phyloP scores from a whole-genome alignment of 441 rosid species.

The Populus hybrid region DNA sequence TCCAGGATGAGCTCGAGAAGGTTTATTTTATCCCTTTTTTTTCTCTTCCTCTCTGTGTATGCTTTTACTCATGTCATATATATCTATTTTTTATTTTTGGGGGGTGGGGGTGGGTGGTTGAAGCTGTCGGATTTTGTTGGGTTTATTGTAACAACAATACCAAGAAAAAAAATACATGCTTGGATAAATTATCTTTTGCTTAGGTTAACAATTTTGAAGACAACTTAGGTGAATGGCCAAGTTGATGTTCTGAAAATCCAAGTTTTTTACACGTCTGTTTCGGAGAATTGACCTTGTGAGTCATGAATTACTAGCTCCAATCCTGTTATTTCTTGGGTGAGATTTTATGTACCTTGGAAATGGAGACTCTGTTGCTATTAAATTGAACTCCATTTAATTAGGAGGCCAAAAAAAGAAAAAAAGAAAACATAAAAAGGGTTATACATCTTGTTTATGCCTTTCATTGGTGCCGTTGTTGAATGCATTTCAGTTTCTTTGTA shows the following conservation, averaged over 20 bases:
- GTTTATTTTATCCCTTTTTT: conserved; percentile 21
- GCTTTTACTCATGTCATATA: background rate
- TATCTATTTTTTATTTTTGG: background rate
- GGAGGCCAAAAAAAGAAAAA: background rate
- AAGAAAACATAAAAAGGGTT: background rate
- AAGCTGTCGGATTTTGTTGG: background rate
- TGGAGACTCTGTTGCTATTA: background rate
- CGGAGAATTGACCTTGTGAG: background rate
- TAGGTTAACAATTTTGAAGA: background rate
- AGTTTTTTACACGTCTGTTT: background rate
- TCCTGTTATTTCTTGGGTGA: background rate
- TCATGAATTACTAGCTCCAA: background rate
- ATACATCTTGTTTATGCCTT: background rate
- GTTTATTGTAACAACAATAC: background rate
- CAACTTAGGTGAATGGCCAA: background rate
- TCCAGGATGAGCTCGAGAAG: conserved; percentile 92
- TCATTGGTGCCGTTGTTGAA: background rate
- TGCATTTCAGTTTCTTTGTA: background rate
- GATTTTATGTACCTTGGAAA: background rate
- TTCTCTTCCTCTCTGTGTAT: background rate
- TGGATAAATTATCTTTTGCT: background rate
- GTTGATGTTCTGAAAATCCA: background rate
- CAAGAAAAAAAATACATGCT: too few species aligned
- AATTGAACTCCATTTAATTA: background rate
- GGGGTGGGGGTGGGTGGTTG: background rate